Evolutionary conservation across 129 eudicot species (phyloP).

Genomic region (Chrysanthemum seticuspe): DNA sequence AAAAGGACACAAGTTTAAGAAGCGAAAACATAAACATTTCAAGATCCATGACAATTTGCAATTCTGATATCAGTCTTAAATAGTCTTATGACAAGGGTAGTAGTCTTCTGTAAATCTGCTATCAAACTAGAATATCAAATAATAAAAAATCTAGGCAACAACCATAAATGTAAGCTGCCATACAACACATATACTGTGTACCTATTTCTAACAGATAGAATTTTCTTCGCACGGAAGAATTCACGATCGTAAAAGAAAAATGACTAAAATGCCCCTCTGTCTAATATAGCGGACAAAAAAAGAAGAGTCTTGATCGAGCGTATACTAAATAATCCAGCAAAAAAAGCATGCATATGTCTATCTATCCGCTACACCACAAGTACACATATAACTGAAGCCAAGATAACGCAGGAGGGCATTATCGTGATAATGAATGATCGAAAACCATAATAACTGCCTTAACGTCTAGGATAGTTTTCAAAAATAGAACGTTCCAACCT

Average conservation of each 20-base stretch:
- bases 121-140: not conserved
- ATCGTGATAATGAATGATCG: not conserved
- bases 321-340: not conserved
- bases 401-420: too few relatives aligned
- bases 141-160: constrained; percentile 1
- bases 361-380: too few relatives aligned
- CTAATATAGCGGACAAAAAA: not conserved
- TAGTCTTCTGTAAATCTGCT: not conserved
- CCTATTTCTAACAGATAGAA: not conserved
- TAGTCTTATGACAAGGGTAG: not conserved
- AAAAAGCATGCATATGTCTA: too few relatives aligned
- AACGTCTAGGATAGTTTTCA: not conserved
- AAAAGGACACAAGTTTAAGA: constrained; percentile 5
- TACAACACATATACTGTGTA: not conserved
- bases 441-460: not conserved
- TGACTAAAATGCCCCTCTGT: constrained; percentile 5
- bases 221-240: not conserved
- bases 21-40: constrained; percentile 12
- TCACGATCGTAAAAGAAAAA: not conserved
- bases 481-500: constrained; percentile 24
- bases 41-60: not conserved
- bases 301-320: not conserved
- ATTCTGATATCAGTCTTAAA: constrained; percentile 6
- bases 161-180: constrained; percentile 1
- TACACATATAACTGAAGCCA: too few relatives aligned